Percentiles rank a stretch among this genome's conserved stretches.
Evolutionary conservation across 495 filamentous ascomycete genomes (phyloP).

Genomic region (Penicillium robsamsonii): DNA sequence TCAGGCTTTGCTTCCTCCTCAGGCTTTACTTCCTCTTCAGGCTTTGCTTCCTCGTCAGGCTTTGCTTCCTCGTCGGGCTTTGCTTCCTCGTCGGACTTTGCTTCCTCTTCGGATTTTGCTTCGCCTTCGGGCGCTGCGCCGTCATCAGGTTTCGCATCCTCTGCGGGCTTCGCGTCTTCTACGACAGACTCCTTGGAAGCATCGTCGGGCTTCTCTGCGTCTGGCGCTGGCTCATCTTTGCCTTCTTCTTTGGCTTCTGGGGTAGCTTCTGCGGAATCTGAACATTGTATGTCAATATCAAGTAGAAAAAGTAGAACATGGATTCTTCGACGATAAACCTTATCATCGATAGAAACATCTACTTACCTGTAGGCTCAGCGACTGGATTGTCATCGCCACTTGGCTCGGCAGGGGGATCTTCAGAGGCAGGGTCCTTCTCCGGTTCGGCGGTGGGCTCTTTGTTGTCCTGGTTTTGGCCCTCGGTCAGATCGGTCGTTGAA

Average conservation of each 20-base stretch:
- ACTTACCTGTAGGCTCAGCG: slow-evolving; percentile 29
- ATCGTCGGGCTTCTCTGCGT: slow-evolving; percentile 18
- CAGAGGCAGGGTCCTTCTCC: slow-evolving; percentile 25
- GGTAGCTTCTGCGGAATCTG: slow-evolving; percentile 25
- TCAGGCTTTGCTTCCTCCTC: slow-evolving; percentile 2
- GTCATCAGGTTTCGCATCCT: slow-evolving; percentile 15
- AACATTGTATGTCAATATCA: slow-evolving; percentile 16
- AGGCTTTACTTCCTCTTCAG: slow-evolving; percentile 3
- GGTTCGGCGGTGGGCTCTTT: slow-evolving; percentile 28
- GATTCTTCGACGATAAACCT: slow-evolving; percentile 1
- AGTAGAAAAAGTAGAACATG: background rate
- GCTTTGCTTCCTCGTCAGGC: slow-evolving; percentile 9
- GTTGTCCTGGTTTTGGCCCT: slow-evolving; percentile 41
- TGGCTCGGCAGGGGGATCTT: slow-evolving; percentile 24
- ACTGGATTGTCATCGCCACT: slow-evolving; percentile 9
- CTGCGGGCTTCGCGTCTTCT: slow-evolving; percentile 14
- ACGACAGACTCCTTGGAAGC: slow-evolving; percentile 18
- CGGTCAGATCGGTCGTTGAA: slow-evolving; percentile 37
- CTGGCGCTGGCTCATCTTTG: slow-evolving; percentile 20
- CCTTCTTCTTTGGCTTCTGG: slow-evolving; percentile 26
- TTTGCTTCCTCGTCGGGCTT: slow-evolving; percentile 4
- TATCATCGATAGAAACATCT: background rate
- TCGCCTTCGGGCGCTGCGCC: slow-evolving; percentile 17
- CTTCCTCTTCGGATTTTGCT: slow-evolving; percentile 5
- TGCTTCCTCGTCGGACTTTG: background rate